Percentiles rank a stretch among this genome's conserved stretches.
These are phyloP conservation scores for Penicillium palitans DNA, from an alignment of 2,329 filamentous ascomycete species.

Conservation along the genomic window DNA sequence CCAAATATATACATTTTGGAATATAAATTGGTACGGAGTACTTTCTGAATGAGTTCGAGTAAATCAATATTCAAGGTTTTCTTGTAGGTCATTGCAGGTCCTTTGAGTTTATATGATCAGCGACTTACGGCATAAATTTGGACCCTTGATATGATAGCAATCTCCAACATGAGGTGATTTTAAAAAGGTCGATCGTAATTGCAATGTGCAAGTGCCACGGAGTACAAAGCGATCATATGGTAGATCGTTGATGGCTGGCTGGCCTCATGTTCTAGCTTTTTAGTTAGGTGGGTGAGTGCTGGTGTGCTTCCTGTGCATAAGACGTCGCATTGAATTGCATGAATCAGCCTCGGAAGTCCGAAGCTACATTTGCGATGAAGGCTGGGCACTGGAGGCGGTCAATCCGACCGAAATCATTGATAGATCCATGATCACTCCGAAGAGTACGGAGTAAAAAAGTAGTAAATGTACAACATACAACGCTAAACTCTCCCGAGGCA, in stretches of 20 bases:
- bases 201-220: neutral
- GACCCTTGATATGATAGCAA: neutral
- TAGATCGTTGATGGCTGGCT: neutral
- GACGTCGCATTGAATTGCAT: neutral
- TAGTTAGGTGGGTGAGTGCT: neutral
- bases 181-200: neutral
- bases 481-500: neutral
- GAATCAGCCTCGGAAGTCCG: slow-evolving; percentile 6
- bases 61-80: neutral
- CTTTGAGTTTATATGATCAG: neutral
- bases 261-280: neutral
- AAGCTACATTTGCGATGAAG: slow-evolving; percentile 2
- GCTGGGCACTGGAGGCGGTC: neutral
- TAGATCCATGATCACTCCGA: neutral
- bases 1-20: too few relatives aligned
- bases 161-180: neutral
- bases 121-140: neutral
- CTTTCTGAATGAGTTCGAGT: neutral
- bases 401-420: neutral
- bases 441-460: too few relatives aligned
- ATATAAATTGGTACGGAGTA: neutral
- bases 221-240: neutral
- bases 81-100: neutral
- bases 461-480: neutral
- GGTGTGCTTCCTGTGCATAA: neutral